These are phyloP conservation scores for Stereum hirsutum DNA, from an alignment of 1,284 basidiomycete genomes.

Conservation along the genomic window DNA sequence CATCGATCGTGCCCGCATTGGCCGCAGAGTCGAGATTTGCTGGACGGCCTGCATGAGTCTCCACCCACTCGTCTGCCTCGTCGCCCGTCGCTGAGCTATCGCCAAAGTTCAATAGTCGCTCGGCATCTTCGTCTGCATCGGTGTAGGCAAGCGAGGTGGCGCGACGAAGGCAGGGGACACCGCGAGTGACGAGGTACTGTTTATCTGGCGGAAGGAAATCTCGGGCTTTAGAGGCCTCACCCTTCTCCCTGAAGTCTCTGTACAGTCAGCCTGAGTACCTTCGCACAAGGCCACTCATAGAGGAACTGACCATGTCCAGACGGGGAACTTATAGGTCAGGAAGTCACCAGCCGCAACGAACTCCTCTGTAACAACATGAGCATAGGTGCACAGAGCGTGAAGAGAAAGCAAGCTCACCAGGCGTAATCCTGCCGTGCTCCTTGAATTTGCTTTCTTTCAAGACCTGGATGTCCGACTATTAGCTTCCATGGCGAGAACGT, in stretches of 20 bases:
- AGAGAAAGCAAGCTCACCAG: slow-evolving; percentile 48
- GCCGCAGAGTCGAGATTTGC: slow-evolving; percentile 36
- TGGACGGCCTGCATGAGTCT: slow-evolving; percentile 74
- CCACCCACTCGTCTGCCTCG: slow-evolving; percentile 78
- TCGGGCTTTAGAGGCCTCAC: slow-evolving; percentile 74
- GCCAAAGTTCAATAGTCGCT: slow-evolving; percentile 75
- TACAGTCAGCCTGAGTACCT: neutral
- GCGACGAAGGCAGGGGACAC: slow-evolving; percentile 87
- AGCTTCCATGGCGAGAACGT: slow-evolving; percentile 8
- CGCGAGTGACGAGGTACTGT: slow-evolving; percentile 92
- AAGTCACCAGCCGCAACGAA: slow-evolving; percentile 95
- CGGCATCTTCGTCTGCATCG: slow-evolving; percentile 90
- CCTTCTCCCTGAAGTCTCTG: slow-evolving; percentile 63
- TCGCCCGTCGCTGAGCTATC: slow-evolving; percentile 45
- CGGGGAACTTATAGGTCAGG: slow-evolving; percentile 90
- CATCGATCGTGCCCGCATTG: slow-evolving; percentile 59
- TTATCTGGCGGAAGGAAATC: slow-evolving; percentile 93
- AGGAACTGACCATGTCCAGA: slow-evolving; percentile 78
- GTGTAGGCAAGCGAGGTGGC: slow-evolving; percentile 90
- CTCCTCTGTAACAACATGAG: slow-evolving; percentile 56
- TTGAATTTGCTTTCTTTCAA: slow-evolving; percentile 98
- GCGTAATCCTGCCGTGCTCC: slow-evolving; percentile 94
- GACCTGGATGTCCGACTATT: too few relatives aligned
- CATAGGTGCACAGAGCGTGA: slow-evolving; percentile 14
- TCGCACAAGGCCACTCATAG: slow-evolving; percentile 1